phyloP scores from a whole-genome alignment of 345 rosid species.

The Durio zibethinus region DNA sequence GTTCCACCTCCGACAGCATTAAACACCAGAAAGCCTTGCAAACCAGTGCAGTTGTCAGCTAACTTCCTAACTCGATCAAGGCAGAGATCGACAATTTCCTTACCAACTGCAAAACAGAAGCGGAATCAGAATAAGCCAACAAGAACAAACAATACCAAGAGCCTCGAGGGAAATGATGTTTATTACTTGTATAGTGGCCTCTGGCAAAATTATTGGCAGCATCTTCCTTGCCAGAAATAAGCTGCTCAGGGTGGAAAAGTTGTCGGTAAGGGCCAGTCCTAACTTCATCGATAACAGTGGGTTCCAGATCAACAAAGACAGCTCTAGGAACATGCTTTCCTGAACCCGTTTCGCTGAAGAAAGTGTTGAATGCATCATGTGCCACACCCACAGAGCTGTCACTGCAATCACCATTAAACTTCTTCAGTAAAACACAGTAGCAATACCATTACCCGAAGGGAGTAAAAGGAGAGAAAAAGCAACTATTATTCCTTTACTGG shows the following conservation, averaged over 20 bases:
- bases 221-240: slow-evolving; percentile 86
- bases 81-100: slow-evolving; percentile 81
- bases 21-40: slow-evolving; percentile 79
- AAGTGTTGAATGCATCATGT: slow-evolving; percentile 77
- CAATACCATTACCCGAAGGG: too few relatives aligned
- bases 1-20: slow-evolving; percentile 85
- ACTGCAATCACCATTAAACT: slow-evolving; percentile 37
- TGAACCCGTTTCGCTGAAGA: slow-evolving; percentile 86
- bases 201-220: slow-evolving; percentile 90
- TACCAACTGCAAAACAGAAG: slow-evolving; percentile 58
- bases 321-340: slow-evolving; percentile 89
- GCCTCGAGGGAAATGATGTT: neutral
- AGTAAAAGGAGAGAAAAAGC: too few relatives aligned
- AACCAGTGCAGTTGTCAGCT: slow-evolving; percentile 83
- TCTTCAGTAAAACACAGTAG: too few relatives aligned
- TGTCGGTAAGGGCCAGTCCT: slow-evolving; percentile 78
- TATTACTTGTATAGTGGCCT: slow-evolving; percentile 73
- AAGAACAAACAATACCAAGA: neutral
- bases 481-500: too few relatives aligned
- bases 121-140: neutral
- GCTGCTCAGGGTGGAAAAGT: slow-evolving; percentile 89
- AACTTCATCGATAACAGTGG: slow-evolving; percentile 80
- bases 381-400: slow-evolving; percentile 58
- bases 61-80: slow-evolving; percentile 76
- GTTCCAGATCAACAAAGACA: slow-evolving; percentile 73